These are phyloP conservation scores for Ceratocystiopsis sp. DNA, from an alignment of 2,329 filamentous ascomycete genomes.

Conservation along the genomic window DNA sequence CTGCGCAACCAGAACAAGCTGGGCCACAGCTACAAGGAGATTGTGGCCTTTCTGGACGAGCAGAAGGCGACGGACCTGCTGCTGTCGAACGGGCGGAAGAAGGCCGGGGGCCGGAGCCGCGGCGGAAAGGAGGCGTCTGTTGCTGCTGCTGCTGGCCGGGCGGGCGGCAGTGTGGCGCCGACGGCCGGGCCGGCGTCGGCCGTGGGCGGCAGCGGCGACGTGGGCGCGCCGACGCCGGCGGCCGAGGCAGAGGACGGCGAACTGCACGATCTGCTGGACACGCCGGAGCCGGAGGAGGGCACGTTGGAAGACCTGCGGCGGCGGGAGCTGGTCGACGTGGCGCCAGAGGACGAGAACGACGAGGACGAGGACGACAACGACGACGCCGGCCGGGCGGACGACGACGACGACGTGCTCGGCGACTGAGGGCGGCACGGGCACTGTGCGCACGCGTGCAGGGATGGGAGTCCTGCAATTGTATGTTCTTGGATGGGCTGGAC, in stretches of 20 bases:
- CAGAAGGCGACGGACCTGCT: slow-evolving; percentile 34
- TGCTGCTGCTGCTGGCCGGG: slow-evolving; percentile 8
- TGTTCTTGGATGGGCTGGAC: not conserved
- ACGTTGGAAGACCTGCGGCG: slow-evolving; percentile 39
- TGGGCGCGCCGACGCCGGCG: slow-evolving; percentile 9
- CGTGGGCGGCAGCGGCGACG: not conserved
- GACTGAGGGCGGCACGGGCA: too few species aligned
- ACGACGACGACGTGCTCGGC: slow-evolving; percentile 27
- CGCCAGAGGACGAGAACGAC: slow-evolving; percentile 24
- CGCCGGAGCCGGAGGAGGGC: slow-evolving; percentile 37
- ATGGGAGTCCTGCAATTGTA: too few species aligned
- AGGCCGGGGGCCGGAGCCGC: slow-evolving; percentile 15
- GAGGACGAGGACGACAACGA: slow-evolving; percentile 17
- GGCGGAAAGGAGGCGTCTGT: not conserved
- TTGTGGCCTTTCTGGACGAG: slow-evolving; percentile 65
- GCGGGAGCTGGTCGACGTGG: slow-evolving; percentile 36
- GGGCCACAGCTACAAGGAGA: slow-evolving; percentile 71
- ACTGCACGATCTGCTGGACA: slow-evolving; percentile 23
- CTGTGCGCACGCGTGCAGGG: too few species aligned
- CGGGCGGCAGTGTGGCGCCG: slow-evolving; percentile 12
- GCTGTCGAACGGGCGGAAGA: slow-evolving; percentile 19
- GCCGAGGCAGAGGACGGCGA: slow-evolving; percentile 10
- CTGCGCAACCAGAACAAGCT: slow-evolving; percentile 65
- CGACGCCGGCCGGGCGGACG: slow-evolving; percentile 19
- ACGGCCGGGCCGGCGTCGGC: not conserved